Conservation (phyloP, 345 rosid genomes). For the Barbarea vulgaris region DNA sequence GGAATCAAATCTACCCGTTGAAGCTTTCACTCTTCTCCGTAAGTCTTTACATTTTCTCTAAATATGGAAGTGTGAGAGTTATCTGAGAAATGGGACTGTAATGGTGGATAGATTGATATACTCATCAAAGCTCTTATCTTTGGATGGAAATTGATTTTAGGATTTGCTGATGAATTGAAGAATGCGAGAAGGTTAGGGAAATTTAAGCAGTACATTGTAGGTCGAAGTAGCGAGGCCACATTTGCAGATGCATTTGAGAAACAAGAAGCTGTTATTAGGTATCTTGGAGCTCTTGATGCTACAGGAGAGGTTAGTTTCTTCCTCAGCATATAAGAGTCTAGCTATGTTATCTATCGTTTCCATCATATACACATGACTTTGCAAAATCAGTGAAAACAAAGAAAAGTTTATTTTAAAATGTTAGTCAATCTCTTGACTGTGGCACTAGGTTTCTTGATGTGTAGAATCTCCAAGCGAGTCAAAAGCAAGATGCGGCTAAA, state of each 20-base stretch:
- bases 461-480: constrained; percentile 79
- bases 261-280: constrained; percentile 78
- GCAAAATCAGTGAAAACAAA: neutral
- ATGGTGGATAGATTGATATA: neutral
- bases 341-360: neutral
- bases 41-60: constrained; percentile 25
- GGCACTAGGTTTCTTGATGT: constrained; percentile 57
- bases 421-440: constrained; percentile 40
- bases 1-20: constrained; percentile 41
- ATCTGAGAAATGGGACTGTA: neutral
- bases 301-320: constrained; percentile 78
- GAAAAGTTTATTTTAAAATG: neutral
- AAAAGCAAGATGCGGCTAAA: constrained; percentile 85
- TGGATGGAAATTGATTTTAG: constrained; percentile 34
- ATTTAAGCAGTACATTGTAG: constrained; percentile 75
- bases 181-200: constrained; percentile 69
- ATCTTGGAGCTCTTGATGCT: constrained; percentile 67
- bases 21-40: constrained; percentile 82
- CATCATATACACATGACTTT: neutral
- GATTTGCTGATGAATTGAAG: constrained; percentile 78
- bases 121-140: neutral
- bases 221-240: constrained; percentile 87
- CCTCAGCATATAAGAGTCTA: neutral
- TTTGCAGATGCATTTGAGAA: constrained; percentile 79
- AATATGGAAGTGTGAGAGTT: neutral